Evolutionary conservation across 140 eudicot species (phyloP).

Genomic region (Oenanthe javanica): DNA sequence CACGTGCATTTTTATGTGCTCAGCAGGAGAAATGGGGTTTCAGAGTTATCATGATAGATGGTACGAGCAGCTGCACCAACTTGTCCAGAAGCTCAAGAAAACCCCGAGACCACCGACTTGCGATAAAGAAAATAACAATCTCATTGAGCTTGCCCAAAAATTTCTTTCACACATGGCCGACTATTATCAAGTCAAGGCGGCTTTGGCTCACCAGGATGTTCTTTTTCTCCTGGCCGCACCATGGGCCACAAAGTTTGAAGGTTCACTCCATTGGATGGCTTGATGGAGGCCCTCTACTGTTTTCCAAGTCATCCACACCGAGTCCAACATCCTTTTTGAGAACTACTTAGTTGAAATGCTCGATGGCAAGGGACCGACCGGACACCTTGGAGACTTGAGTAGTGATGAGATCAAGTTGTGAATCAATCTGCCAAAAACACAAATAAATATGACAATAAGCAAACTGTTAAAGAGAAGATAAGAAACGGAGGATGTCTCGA

Average conservation of each 20-base stretch:
- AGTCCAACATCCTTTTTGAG: constrained; percentile 54
- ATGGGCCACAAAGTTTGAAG: constrained; percentile 64
- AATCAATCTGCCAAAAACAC: too few species aligned
- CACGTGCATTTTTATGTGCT: neutral
- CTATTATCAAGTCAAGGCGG: constrained; percentile 53
- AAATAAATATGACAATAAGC: too few species aligned
- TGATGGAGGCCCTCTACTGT: constrained; percentile 89
- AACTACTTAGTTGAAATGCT: constrained; percentile 49
- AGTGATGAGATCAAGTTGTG: constrained; percentile 57
- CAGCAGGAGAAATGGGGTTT: constrained; percentile 33
- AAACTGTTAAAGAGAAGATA: too few species aligned
- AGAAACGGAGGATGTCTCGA: too few species aligned
- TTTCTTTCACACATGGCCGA: constrained; percentile 51
- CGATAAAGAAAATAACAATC: constrained; percentile 33
- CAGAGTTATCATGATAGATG: constrained; percentile 53
- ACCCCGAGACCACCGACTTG: constrained; percentile 41
- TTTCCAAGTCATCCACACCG: constrained; percentile 67
- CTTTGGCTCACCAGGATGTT: constrained; percentile 45
- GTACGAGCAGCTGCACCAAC: constrained; percentile 58
- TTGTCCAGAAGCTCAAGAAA: constrained; percentile 37
- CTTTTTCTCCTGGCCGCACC: constrained; percentile 49
- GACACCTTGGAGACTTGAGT: constrained; percentile 60
- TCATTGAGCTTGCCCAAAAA: constrained; percentile 36
- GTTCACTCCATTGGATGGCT: constrained; percentile 66
- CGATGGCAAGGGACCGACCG: constrained; percentile 32